Conservation (phyloP, 169 alveolate species). For the Cyclospora cayetanensis region DNA sequence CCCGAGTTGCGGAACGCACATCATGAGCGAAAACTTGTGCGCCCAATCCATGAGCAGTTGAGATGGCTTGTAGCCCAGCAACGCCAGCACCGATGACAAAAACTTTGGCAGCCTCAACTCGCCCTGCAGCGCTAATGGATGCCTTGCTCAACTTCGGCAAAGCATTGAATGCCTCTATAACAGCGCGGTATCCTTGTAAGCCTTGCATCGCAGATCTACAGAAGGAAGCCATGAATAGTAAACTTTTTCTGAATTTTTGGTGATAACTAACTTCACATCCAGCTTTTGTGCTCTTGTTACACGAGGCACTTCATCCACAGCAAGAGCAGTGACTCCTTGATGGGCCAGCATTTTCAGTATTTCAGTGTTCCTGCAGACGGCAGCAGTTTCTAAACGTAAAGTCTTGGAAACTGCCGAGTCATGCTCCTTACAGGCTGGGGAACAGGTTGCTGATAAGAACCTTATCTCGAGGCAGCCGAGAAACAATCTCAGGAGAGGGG, state of each 20-base stretch:
- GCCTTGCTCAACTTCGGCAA: conserved; percentile 90
- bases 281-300: conserved; percentile 93
- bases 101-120: conserved; percentile 92
- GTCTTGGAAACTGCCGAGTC: neutral
- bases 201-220: conserved; percentile 71
- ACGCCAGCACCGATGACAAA: conserved; percentile 97
- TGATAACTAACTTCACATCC: conserved; percentile 79
- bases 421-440: conserved; percentile 81
- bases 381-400: neutral
- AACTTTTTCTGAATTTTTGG: neutral
- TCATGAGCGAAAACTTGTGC: conserved; percentile 91
- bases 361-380: conserved; percentile 75
- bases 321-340: conserved; percentile 79
- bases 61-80: conserved; percentile 96
- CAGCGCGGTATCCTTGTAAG: conserved; percentile 93
- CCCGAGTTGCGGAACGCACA: conserved; percentile 89
- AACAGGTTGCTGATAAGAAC: conserved; percentile 83
- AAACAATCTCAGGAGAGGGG: conserved; percentile 81
- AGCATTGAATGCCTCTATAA: conserved; percentile 91
- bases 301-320: conserved; percentile 91
- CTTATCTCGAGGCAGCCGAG: conserved; percentile 81
- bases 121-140: conserved; percentile 93
- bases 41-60: conserved; percentile 91
- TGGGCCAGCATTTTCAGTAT: conserved; percentile 61
- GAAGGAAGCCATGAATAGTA: neutral